These are phyloP conservation scores for Ascochyta rabiei DNA, from an alignment of 2,329 filamentous ascomycete genomes.

Conservation along the genomic window DNA sequence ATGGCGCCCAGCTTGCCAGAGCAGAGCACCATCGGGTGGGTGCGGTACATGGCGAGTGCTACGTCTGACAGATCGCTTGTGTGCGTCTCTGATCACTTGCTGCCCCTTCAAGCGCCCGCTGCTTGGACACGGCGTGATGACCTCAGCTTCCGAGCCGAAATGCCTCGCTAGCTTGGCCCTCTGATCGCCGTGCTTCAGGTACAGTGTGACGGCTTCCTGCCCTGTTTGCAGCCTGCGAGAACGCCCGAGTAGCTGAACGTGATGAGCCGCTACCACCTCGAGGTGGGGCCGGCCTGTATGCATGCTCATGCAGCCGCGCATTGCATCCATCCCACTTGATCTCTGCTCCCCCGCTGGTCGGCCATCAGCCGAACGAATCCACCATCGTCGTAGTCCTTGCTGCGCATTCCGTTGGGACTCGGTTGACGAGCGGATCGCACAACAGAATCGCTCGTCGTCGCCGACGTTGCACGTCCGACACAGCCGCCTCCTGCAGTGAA, in stretches of 20 bases:
- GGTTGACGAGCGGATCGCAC: background rate
- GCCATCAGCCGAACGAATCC: constrained; percentile 21
- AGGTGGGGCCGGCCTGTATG: constrained; percentile 8
- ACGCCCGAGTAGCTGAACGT: constrained; percentile 4
- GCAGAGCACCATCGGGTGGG: constrained; percentile 21
- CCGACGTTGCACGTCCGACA: constrained; percentile 11
- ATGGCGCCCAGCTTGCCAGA: constrained; percentile 19
- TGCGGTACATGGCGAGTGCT: constrained; percentile 8
- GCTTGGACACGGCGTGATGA: background rate
- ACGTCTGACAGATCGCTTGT: constrained; percentile 18
- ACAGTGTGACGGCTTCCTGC: background rate
- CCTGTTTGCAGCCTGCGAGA: background rate
- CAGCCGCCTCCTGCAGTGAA: constrained; percentile 29
- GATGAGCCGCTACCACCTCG: constrained; percentile 12
- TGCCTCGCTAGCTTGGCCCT: background rate
- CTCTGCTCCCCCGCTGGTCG: constrained; percentile 4
- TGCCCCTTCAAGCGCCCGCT: constrained; percentile 1
- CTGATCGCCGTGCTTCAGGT: constrained; percentile 11
- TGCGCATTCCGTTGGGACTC: constrained; percentile 4
- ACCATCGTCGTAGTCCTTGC: constrained; percentile 15
- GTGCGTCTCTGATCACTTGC: constrained; percentile 8
- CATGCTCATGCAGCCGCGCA: constrained; percentile 14
- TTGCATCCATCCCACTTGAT: constrained; percentile 11
- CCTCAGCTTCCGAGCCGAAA: background rate
- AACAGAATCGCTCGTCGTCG: constrained; percentile 8